These are phyloP conservation scores for Arachnomyces sp. DNA, from an alignment of 2,329 filamentous ascomycete genomes.

Conservation along the genomic window DNA sequence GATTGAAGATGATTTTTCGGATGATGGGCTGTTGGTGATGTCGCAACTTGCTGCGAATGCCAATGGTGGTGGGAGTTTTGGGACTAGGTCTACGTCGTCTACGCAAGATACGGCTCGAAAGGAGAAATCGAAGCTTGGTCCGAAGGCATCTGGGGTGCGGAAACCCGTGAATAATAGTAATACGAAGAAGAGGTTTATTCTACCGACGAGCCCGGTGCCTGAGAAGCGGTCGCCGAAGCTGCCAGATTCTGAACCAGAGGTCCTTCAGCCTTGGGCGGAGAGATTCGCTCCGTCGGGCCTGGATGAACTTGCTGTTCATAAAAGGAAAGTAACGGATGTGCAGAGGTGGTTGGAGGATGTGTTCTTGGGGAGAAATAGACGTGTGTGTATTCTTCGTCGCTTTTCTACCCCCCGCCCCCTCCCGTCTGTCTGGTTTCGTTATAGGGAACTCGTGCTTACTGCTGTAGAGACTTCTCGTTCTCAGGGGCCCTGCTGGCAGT, in stretches of 20 bases:
- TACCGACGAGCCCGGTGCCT: slow-evolving; percentile 4
- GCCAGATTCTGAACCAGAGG: slow-evolving; percentile 37
- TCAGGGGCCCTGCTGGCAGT: slow-evolving; percentile 85
- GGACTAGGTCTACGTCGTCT: neutral
- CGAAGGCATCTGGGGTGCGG: neutral
- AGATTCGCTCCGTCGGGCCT: slow-evolving; percentile 67
- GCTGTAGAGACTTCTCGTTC: slow-evolving; percentile 63
- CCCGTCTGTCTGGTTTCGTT: neutral
- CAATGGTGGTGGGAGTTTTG: too few species aligned
- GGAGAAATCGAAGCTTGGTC: neutral
- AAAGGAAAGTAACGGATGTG: slow-evolving; percentile 85
- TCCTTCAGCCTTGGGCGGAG: slow-evolving; percentile 77
- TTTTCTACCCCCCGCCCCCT: neutral
- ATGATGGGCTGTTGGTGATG: slow-evolving; percentile 6
- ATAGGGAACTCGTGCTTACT: slow-evolving; percentile 13
- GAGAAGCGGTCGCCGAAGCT: slow-evolving; percentile 17
- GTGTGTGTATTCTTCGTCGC: slow-evolving; percentile 21
- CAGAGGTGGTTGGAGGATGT: slow-evolving; percentile 73
- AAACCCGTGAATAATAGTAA: too few species aligned
- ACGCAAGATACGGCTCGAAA: neutral
- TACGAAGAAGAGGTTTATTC: neutral
- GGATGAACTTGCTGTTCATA: slow-evolving; percentile 86
- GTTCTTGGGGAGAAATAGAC: slow-evolving; percentile 48
- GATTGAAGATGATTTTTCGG: slow-evolving; percentile 4
- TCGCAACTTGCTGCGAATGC: too few species aligned